phyloP scores from a whole-genome alignment of 129 eudicot species.

The Centrapalus pauciflorus region DNA sequence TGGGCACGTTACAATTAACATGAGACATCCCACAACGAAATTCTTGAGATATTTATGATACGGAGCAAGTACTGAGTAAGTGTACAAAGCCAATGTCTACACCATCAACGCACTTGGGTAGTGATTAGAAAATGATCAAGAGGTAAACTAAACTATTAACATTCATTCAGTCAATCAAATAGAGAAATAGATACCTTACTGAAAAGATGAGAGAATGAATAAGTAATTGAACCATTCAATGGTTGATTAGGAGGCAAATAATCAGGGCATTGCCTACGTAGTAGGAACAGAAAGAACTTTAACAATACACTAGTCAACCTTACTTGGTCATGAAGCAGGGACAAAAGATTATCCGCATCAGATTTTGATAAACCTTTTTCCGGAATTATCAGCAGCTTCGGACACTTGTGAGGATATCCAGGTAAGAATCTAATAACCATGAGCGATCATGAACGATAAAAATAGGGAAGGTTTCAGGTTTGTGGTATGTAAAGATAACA shows the following conservation, averaged over 20 bases:
- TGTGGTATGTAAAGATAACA: conserved; percentile 3
- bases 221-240: too few species aligned
- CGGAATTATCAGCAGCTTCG: conserved; percentile 67
- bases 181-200: too few species aligned
- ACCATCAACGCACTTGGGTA: not conserved
- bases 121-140: too few species aligned
- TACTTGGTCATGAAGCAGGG: conserved; percentile 88
- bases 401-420: conserved; percentile 93
- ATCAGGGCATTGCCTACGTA: too few species aligned
- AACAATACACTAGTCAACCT: conserved; percentile 6
- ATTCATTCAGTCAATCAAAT: too few species aligned
- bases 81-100: not conserved
- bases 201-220: too few species aligned
- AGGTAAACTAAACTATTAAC: too few species aligned
- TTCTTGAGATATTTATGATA: not conserved
- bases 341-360: conserved; percentile 73
- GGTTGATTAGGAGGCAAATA: too few species aligned
- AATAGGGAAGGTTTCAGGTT: not conserved
- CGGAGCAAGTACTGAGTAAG: not conserved
- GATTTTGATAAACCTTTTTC: conserved; percentile 77
- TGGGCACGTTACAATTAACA: too few species aligned
- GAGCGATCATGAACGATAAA: conserved; percentile 15
- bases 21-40: not conserved
- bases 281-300: not conserved
- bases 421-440: conserved; percentile 57